Evolutionary conservation across 1,284 basidiomycete genomes (phyloP).

Genomic region (Moesziomyces sp.): DNA sequence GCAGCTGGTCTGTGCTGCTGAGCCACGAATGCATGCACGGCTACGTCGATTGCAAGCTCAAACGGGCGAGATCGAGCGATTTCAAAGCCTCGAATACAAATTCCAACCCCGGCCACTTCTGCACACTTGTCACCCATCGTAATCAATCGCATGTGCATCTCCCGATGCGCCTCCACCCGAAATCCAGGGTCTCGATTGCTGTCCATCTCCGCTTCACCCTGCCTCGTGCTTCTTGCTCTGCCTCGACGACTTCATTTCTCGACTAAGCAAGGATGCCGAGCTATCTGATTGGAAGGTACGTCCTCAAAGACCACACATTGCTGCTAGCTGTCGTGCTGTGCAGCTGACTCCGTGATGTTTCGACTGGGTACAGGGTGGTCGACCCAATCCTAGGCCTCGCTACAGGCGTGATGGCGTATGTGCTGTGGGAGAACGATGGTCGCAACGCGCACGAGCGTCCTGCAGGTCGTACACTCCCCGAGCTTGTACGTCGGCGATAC

Average conservation of each 20-base stretch:
- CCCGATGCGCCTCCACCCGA: not conserved
- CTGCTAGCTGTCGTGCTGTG: not conserved
- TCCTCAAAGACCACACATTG: not conserved
- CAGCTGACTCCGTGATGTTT: conserved; percentile 2
- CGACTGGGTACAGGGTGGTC: conserved; percentile 11
- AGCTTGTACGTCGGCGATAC: conserved; percentile 46
- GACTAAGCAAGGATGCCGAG: conserved; percentile 18
- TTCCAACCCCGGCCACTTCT: not conserved
- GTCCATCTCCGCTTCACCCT: no score
- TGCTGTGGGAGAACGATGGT: conserved; percentile 62
- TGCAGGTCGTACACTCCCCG: conserved; percentile 45
- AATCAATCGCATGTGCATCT: not conserved
- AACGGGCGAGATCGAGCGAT: not conserved
- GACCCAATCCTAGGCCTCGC: conserved; percentile 63
- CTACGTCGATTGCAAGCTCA: not conserved
- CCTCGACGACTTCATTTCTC: not conserved
- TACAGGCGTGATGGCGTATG: conserved; percentile 63
- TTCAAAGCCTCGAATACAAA: not conserved
- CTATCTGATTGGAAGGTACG: conserved; percentile 43
- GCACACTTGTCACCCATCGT: not conserved
- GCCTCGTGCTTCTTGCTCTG: not conserved
- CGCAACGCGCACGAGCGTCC: conserved; percentile 57
- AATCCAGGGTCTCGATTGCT: not conserved
- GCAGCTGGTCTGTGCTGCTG: conserved; percentile 26
- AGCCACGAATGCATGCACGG: conserved; percentile 10